Evolutionary conservation across 352 stramenopile species (phyloP), one percentile per base, ranked within the genome.

Genomic region (Globisporangium nodosum): DNA sequence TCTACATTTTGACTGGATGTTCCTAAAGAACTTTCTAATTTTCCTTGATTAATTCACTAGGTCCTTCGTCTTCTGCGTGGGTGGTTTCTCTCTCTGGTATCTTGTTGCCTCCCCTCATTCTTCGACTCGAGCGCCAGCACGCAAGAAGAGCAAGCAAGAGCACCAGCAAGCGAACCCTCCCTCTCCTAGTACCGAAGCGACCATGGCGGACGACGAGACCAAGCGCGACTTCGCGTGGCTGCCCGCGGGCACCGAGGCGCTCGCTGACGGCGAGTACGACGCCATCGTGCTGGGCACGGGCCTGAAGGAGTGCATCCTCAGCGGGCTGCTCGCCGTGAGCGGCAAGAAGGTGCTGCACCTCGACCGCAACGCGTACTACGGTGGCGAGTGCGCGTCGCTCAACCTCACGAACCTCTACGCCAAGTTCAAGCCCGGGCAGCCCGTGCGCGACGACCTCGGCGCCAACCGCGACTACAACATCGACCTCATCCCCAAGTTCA

Each of bases 401-500:
- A 99, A 99, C 80, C 78, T 99, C 21, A 97, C 93, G 13, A 98
- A 99, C 76, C 82, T 99, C 15, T 99, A 98, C 81, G 87, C 91
- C 71, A 97, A 97, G 74, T 97, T 96, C 73, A 90, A 93, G 69
- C 81, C 78, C 0, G 78, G 74, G 6, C 66, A 88, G 54, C 61
- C 80, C 57, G 75, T 83, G 52, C 70, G 78, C 55, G 69, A 74
- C 48, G 78, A 92, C 20, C 73, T 99, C 35, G 97, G 97, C 55
- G 94, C 89, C 42, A 98, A 98, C 71, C 96, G 97, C 50, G 97
- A 99, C 79, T 99, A 99, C 86, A 99, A 99, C 74, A 97, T 99
- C 54, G 98, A 99, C 79, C 80, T 99, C 27, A 97, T 99, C 70
- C 97, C 97, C 50, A 99, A 99, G 83, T 99, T 99, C 70, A 99